phyloP scores from a whole-genome alignment of 2,329 filamentous ascomycete species.

The Colletotrichum salicis region DNA sequence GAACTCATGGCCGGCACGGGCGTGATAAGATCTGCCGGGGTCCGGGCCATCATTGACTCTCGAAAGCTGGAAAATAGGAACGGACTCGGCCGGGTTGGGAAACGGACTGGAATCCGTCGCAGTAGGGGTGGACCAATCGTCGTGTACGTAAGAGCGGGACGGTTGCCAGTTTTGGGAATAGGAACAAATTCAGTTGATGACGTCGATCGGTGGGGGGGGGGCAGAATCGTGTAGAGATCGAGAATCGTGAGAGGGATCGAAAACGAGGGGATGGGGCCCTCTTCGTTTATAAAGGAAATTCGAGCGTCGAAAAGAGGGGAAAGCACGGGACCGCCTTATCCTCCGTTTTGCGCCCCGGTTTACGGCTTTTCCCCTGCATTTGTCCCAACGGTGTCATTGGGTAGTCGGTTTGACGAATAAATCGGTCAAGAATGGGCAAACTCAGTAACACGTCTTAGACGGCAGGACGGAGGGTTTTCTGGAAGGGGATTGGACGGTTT shows the following conservation, averaged over 20 bases:
- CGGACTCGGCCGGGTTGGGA: background rate
- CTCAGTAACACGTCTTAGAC: too few relatives aligned
- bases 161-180: background rate
- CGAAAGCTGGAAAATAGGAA: background rate
- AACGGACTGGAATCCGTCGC: background rate
- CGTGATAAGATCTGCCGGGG: background rate
- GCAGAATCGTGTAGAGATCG: conserved; percentile 6
- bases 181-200: background rate
- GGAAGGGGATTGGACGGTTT: background rate
- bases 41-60: background rate
- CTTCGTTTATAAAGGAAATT: background rate
- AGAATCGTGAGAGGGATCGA: conserved; percentile 5
- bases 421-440: too few relatives aligned
- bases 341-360: background rate
- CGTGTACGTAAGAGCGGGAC: background rate
- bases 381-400: too few relatives aligned
- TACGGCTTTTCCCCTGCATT: too few relatives aligned
- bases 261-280: background rate
- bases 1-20: background rate
- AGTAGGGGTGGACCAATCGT: background rate
- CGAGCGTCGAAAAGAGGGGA: background rate
- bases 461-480: background rate
- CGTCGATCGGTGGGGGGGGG: background rate
- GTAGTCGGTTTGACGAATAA: too few relatives aligned
- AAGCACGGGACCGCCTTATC: background rate